These are phyloP conservation scores for Mucor lusitanicus DNA, from an alignment of 371 early-diverging fungal species.

Conservation along the genomic window DNA sequence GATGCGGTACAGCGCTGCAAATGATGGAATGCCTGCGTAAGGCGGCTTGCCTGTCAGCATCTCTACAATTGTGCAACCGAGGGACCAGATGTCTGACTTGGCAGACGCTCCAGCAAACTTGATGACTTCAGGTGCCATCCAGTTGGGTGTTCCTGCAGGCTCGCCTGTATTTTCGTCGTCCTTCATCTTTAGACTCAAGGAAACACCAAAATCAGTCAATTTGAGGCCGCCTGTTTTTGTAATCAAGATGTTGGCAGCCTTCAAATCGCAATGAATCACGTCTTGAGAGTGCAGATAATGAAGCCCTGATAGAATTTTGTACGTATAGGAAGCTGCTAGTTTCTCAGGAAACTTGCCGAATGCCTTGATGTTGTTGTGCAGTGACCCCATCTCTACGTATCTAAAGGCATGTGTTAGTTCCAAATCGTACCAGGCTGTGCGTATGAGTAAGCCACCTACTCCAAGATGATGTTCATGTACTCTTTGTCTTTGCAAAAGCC, in stretches of 20 bases:
- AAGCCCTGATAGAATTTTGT: conserved; percentile 89
- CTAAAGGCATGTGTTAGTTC: background rate
- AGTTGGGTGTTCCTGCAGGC: conserved; percentile 96
- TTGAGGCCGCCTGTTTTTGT: conserved; percentile 94
- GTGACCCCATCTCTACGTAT: conserved; percentile 93
- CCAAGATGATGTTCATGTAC: conserved; percentile 85
- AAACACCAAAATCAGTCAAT: conserved; percentile 94
- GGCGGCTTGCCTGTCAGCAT: conserved; percentile 89
- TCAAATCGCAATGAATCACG: conserved; percentile 95
- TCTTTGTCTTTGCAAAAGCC: conserved; percentile 80
- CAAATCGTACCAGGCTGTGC: background rate
- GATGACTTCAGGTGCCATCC: conserved; percentile 98
- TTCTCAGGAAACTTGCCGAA: conserved; percentile 92
- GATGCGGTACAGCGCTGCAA: conserved; percentile 87
- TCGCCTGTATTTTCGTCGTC: conserved; percentile 65
- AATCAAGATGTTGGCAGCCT: conserved; percentile 92
- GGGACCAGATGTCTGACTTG: conserved; percentile 91
- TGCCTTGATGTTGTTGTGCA: conserved; percentile 79
- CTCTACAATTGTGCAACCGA: conserved; percentile 90
- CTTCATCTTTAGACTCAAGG: conserved; percentile 75
- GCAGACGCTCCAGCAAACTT: conserved; percentile 80
- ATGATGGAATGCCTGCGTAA: conserved; percentile 74
- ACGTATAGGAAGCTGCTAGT: conserved; percentile 85
- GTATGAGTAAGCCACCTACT: conserved; percentile 50
- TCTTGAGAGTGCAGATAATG: conserved; percentile 89